A percentile compares a stretch with the other conserved stretches of the same genome.
These are phyloP conservation scores for Diaporthe vaccinii DNA, from an alignment of 2,329 filamentous ascomycete species.

Conservation along the genomic window DNA sequence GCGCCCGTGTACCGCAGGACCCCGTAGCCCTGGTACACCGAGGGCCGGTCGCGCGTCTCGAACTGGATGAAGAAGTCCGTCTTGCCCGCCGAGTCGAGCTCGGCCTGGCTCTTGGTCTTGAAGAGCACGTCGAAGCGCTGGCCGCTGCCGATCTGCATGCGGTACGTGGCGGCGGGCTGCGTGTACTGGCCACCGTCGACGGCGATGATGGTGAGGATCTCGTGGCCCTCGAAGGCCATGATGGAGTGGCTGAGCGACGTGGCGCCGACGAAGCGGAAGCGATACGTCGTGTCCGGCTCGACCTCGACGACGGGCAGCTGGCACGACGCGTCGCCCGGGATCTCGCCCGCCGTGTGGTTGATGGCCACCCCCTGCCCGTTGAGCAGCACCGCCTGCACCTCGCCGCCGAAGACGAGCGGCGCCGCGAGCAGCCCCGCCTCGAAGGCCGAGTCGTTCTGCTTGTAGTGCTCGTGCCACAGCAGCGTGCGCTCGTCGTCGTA, in stretches of 20 bases:
- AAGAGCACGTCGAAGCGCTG: slow-evolving; percentile 73
- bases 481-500: slow-evolving; percentile 74
- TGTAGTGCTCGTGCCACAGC: slow-evolving; percentile 69
- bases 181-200: slow-evolving; percentile 71
- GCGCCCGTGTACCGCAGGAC: slow-evolving; percentile 58
- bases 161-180: slow-evolving; percentile 58
- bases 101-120: slow-evolving; percentile 61
- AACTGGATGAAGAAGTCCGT: slow-evolving; percentile 59
- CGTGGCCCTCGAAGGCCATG: slow-evolving; percentile 69
- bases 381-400: slow-evolving; percentile 68
- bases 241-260: slow-evolving; percentile 67
- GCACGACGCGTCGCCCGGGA: slow-evolving; percentile 52
- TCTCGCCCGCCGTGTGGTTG: slow-evolving; percentile 46
- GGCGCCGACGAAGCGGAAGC: slow-evolving; percentile 71
- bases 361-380: slow-evolving; percentile 67
- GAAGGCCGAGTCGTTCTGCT: slow-evolving; percentile 65
- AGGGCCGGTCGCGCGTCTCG: slow-evolving; percentile 62
- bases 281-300: slow-evolving; percentile 71
- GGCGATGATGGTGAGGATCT: slow-evolving; percentile 69
- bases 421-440: slow-evolving; percentile 61
- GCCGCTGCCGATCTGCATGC: slow-evolving; percentile 69
- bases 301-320: slow-evolving; percentile 68
- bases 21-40: slow-evolving; percentile 60
- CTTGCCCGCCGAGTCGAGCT: slow-evolving; percentile 55
- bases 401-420: slow-evolving; percentile 71